Conservation (phyloP, 352 stramenopile genomes). For the Phytophthora cajani region DNA sequence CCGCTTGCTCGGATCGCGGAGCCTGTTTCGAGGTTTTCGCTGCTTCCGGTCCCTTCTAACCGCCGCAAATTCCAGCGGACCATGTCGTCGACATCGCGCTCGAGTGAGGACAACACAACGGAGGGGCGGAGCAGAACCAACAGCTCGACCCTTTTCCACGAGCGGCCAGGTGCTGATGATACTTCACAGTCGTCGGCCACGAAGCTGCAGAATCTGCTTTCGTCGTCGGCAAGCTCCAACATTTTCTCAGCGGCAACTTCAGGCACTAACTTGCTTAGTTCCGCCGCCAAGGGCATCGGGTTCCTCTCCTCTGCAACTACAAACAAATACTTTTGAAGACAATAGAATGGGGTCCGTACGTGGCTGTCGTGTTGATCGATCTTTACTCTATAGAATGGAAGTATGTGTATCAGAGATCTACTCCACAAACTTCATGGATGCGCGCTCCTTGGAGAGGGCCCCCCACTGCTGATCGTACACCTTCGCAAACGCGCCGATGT, state of each 20-base stretch:
- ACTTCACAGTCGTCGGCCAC: constrained; percentile 48
- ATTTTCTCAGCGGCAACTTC: constrained; percentile 68
- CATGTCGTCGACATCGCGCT: constrained; percentile 37
- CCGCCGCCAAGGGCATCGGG: constrained; percentile 83
- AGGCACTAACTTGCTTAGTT: constrained; percentile 68
- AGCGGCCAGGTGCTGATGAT: constrained; percentile 35
- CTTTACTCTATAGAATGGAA: constrained; percentile 29
- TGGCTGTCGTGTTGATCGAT: constrained; percentile 18
- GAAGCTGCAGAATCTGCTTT: constrained; percentile 76
- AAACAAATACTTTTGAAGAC: constrained; percentile 71
- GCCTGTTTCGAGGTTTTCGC: constrained; percentile 79
- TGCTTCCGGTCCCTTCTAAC: constrained; percentile 74
- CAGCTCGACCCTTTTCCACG: constrained; percentile 51
- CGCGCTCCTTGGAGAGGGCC: constrained; percentile 48
- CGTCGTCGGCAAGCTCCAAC: constrained; percentile 66
- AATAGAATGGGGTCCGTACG: constrained; percentile 15
- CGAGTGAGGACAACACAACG: constrained; percentile 34
- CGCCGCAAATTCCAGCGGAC: constrained; percentile 61
- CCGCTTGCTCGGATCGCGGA: constrained; percentile 76
- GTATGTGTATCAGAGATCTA: constrained; percentile 22
- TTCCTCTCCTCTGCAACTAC: constrained; percentile 79
- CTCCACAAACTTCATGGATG: constrained; percentile 63
- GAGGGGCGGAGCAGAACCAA: constrained; percentile 39
- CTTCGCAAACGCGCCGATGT: constrained; percentile 53
- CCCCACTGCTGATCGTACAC: constrained; percentile 70